Evolutionary conservation across 129 eudicot species (phyloP).

Genomic region (Pseudognaphalium luteoalbum): DNA sequence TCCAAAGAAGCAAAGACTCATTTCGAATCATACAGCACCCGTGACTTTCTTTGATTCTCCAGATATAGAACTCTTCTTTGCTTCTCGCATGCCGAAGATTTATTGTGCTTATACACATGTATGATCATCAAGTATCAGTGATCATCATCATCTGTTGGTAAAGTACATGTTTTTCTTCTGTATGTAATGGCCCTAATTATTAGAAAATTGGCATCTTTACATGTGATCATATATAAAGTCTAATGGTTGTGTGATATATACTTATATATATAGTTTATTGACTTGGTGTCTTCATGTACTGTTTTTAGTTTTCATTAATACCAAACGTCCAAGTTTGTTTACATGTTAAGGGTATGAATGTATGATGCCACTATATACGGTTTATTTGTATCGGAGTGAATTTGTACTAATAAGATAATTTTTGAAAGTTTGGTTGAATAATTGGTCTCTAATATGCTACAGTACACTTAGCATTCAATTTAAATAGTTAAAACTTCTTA

Average conservation of each 20-base stretch:
- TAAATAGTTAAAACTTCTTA: too few relatives aligned
- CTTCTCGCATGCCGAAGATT: constrained; percentile 43
- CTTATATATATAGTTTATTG: not conserved
- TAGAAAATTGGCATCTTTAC: constrained; percentile 20
- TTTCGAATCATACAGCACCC: constrained; percentile 32
- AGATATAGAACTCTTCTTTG: constrained; percentile 75
- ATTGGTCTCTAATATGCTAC: too few relatives aligned
- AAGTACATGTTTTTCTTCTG: not conserved
- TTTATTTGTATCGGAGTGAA: not conserved
- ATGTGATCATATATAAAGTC: not conserved
- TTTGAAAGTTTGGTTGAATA: too few relatives aligned
- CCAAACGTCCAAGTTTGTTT: not conserved
- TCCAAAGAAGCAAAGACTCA: constrained; percentile 54
- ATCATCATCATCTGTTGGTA: not conserved
- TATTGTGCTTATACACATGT: constrained; percentile 1
- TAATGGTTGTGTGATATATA: not conserved
- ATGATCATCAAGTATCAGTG: not conserved
- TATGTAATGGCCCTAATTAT: constrained; percentile 27
- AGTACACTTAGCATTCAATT: too few relatives aligned
- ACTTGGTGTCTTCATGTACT: constrained; percentile 6
- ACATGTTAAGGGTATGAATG: too few relatives aligned
- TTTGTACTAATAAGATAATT: too few relatives aligned
- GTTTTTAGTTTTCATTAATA: constrained; percentile 6
- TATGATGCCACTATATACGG: too few relatives aligned
- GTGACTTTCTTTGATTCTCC: constrained; percentile 58